Evolutionary conservation across 768 basidiomycete genomes (phyloP).

Genomic region (Clathrus columnatus): DNA sequence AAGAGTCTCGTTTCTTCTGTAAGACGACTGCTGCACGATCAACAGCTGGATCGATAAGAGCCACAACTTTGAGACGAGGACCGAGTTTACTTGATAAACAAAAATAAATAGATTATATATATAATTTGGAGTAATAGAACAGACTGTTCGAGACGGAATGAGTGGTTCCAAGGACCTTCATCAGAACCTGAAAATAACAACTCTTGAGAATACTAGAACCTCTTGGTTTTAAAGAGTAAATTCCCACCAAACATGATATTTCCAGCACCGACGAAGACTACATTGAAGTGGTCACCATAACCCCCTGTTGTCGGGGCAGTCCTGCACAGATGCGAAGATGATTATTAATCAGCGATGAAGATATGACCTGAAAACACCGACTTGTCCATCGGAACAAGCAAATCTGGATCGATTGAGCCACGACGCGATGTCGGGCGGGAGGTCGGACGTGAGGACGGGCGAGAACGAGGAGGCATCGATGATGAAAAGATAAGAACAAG

Average conservation of each 20-base stretch:
- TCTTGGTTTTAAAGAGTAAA: neutral
- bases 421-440: constrained; percentile 38
- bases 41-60: constrained; percentile 83
- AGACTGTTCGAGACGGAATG: constrained; percentile 83
- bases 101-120: constrained; percentile 10
- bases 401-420: constrained; percentile 68
- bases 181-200: constrained; percentile 61
- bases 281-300: constrained; percentile 77
- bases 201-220: neutral
- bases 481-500: neutral
- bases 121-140: constrained; percentile 18
- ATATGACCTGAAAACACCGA: constrained; percentile 15
- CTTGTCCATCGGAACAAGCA: constrained; percentile 77
- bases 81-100: constrained; percentile 69
- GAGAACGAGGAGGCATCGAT: constrained; percentile 11
- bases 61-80: constrained; percentile 89
- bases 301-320: constrained; percentile 47
- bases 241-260: constrained; percentile 93
- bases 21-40: constrained; percentile 76
- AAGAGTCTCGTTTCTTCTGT: constrained; percentile 83
- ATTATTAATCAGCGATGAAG: constrained; percentile 7
- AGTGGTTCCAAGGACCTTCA: constrained; percentile 91
- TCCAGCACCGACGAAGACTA: constrained; percentile 91
- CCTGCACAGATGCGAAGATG: constrained; percentile 8
- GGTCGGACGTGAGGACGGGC: constrained; percentile 4